Base-by-base conservation (phyloP, 768 basidiomycete species). In the Boletus edulis region DNA sequence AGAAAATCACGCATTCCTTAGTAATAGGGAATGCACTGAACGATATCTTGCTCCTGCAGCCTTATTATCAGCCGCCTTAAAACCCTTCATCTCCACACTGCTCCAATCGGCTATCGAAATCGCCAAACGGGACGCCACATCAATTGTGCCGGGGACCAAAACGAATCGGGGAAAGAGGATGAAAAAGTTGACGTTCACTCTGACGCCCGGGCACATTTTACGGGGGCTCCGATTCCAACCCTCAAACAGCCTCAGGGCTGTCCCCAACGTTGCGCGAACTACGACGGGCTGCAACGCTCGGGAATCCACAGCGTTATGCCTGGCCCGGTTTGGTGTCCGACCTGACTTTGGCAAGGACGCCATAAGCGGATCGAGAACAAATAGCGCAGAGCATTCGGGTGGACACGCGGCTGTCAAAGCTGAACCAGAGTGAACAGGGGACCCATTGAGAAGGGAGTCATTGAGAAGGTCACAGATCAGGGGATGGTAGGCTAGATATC, bases 171-270 rank as follows among this genome's bases (percentile, higher is more conserved):
- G 64, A 51, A 64, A 56, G 52, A 67, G 56, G 51, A 47, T n/a
- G 54, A 69, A 64, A 18, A 66, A 60, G 55, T 39, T 60, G 49
- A 56, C 62, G 10, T 61, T 67, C 12, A 46, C 74, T 43, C 62
- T 78, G 43, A 74, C 76, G 1, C 77, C 76, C 3, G 62, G 70
- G 32, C 77, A 78, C 54, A 51, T 78, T 41, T 49, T 75, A 46
- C 73, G 74, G n/a, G 76, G 75, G 34, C 54, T 78, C 37, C 57
- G 58, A 17, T 45, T 60, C 17, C 59, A 54, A 44, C 6, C 47
- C 18, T 29, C 54, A 38, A 52, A 52, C 44, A 46, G n/a, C 40
- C 14, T 41, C 22, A 60, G 49, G 20, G 18, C 6, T 32, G 38
- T 34, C 13, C 43, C 55, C 32, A 35, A 29, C 52, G 42, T 2